phyloP scores from a whole-genome alignment of 2,329 filamentous ascomycete species.

The Xylaria sp. region DNA sequence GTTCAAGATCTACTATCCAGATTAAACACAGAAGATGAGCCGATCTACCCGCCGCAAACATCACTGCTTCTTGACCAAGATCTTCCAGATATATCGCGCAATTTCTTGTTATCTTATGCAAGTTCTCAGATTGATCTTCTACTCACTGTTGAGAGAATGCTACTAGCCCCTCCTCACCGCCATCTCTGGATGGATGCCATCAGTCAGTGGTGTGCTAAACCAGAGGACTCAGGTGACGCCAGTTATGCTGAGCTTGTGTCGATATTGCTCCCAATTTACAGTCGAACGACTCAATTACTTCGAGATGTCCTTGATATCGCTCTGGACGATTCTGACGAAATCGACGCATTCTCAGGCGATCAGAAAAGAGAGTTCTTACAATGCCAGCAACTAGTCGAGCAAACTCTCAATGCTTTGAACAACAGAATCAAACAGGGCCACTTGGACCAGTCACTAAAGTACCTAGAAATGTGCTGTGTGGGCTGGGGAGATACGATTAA shows the following conservation, averaged over 20 bases:
- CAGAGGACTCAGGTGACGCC: not conserved
- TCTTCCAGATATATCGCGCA: not conserved
- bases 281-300: not conserved
- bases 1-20: not conserved
- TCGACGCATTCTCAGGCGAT: too few relatives aligned
- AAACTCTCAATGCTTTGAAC: too few relatives aligned
- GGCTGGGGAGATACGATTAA: too few relatives aligned
- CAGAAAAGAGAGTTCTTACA: too few relatives aligned
- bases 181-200: not conserved
- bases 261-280: not conserved
- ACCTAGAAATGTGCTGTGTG: too few relatives aligned
- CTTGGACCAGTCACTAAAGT: too few relatives aligned
- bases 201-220: not conserved
- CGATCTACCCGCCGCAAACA: not conserved
- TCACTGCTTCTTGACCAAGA: not conserved
- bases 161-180: not conserved
- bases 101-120: slow-evolving; percentile 2
- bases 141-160: not conserved
- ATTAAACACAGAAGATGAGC: too few relatives aligned
- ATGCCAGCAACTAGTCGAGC: not conserved
- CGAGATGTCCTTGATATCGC: not conserved
- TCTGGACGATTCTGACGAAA: too few relatives aligned
- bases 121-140: slow-evolving; percentile 7
- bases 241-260: not conserved
- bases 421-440: too few relatives aligned